Evolutionary conservation across 345 rosid species (phyloP).

Genomic region (Murraya paniculata): DNA sequence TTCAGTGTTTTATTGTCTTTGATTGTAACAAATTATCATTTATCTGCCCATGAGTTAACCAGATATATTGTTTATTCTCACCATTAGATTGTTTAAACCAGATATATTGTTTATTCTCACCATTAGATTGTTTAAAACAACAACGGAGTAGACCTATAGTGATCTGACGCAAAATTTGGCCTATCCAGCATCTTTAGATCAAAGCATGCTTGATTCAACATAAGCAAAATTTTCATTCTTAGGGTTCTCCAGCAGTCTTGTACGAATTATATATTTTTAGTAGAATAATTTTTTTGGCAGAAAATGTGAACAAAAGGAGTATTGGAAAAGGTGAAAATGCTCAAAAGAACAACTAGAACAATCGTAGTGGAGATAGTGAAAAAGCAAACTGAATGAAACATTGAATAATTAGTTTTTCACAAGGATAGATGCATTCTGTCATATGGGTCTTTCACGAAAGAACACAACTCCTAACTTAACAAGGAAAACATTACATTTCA

Average conservation of each 20-base stretch:
- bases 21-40: not conserved
- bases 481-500: no score
- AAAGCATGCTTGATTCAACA: not conserved
- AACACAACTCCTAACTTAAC: not conserved
- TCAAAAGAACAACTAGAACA: not conserved
- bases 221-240: not conserved
- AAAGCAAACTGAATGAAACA: not conserved
- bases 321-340: not conserved
- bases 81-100: not conserved
- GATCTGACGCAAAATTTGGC: not conserved
- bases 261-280: not conserved
- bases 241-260: not conserved
- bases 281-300: not conserved
- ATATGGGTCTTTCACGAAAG: not conserved
- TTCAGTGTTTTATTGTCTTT: not conserved
- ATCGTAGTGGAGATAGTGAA: not conserved
- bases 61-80: not conserved
- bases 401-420: not conserved
- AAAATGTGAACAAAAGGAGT: not conserved
- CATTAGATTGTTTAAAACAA: not conserved
- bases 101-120: not conserved
- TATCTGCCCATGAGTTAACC: not conserved
- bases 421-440: not conserved
- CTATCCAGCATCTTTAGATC: not conserved
- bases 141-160: not conserved